Evolutionary conservation across 2,329 filamentous ascomycete species (phyloP).

Genomic region (Colletotrichum paranaense): DNA sequence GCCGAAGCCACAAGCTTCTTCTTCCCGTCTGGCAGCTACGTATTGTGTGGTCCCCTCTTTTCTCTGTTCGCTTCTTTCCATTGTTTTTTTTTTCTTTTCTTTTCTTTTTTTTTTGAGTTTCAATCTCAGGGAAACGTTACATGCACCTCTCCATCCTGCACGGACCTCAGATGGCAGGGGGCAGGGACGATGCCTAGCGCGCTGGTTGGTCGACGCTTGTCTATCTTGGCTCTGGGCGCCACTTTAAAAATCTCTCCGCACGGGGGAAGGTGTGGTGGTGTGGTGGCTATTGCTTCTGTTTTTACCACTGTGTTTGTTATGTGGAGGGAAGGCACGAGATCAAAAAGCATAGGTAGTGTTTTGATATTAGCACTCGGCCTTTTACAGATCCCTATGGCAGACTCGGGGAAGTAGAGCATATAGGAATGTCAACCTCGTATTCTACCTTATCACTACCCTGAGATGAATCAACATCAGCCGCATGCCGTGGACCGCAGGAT

Average conservation of each 20-base stretch:
- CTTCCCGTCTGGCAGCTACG: not conserved
- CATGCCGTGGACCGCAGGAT: not conserved
- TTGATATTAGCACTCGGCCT: too few relatives aligned
- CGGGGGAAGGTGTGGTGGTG: not conserved
- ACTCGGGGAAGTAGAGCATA: accelerated
- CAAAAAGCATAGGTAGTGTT: too few relatives aligned
- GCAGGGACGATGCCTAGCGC: not conserved
- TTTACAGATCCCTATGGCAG: too few relatives aligned
- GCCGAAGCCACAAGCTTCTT: not conserved
- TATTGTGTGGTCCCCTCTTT: not conserved
- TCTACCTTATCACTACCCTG: too few relatives aligned
- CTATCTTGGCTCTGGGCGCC: constrained; percentile 21
- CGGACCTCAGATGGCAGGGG: not conserved
- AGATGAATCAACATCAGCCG: not conserved
- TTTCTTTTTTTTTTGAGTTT: not conserved
- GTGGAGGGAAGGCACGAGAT: not conserved
- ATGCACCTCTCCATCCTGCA: constrained; percentile 16
- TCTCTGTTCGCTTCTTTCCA: not conserved
- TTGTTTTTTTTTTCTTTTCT: not conserved
- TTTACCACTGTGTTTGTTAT: not conserved
- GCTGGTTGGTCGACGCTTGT: not conserved
- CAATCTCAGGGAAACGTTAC: constrained; percentile 37
- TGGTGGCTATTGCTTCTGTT: not conserved
- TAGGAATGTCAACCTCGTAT: too few relatives aligned
- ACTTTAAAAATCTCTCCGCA: constrained; percentile 27